Evolutionary conservation across 495 filamentous ascomycete species (phyloP), one percentile per base, ranked within the genome.

Genomic region (Penicillium odoratum): DNA sequence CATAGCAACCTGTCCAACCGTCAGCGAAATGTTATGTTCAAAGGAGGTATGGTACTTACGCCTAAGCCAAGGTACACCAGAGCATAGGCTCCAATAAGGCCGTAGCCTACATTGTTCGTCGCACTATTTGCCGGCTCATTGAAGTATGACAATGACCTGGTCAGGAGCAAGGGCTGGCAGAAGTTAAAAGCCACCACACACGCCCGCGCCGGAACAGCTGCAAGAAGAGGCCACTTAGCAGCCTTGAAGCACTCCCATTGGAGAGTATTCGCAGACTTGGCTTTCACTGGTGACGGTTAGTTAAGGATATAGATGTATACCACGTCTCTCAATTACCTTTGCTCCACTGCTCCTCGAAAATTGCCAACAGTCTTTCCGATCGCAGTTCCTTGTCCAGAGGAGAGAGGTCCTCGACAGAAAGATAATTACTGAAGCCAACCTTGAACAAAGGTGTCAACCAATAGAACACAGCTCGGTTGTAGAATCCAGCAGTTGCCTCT

Each of bases 141-240:
- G 5, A 81, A 78, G 47, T 82, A 79, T 7, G 60, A 63, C 5
- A 87, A 63, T 0, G 83, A 76, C 10, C 77, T 70, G 46, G 82
- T 74, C 13, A 90, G 75, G 21, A 90, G 74, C 45, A 90, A 76
- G 4, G 87, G 87, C 63, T 89, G 87, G 42, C 78, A 81, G 57
- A 86, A 83, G 51, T 74, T 81, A 65, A 89, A 84, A 0, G 74
- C 86, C 21, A 81, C 83, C 3, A 84, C 74, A 36, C 70, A 79
- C 2, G 80, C 65, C 31, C 85, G 69, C 3, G 86, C 83, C 3
- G 77, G 76, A 46, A 85, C 70, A 4, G 72, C 81, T 9, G 77
- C 66, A 4, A 78, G 61, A 4, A 87, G 48, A 47, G 76, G 74
- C 64, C 65, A 71, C 54, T 73, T 79, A 45, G 85, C 68, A 38